Evolutionary conservation across 192 early-diverging fungal species (phyloP).

Genomic region (Thoreauomyces humboldtii): DNA sequence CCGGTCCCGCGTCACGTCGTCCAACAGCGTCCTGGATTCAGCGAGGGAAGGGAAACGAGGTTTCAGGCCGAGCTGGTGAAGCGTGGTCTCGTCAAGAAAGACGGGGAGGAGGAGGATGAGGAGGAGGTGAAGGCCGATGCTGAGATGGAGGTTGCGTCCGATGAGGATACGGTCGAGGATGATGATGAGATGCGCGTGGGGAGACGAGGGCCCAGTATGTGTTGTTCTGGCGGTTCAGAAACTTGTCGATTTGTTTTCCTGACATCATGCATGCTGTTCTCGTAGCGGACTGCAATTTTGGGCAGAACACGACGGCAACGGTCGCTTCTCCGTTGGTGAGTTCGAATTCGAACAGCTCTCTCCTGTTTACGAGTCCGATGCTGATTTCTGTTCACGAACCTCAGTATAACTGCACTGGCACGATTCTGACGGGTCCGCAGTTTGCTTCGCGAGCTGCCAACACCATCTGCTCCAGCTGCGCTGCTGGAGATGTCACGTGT

Average conservation of each 20-base stretch:
- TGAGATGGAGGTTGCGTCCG: too few species aligned
- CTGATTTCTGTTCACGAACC: not conserved
- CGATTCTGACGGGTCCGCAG: not conserved
- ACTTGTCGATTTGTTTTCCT: too few species aligned
- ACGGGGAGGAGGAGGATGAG: too few species aligned
- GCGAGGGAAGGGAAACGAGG: not conserved
- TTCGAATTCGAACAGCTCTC: not conserved
- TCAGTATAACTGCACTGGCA: constrained; percentile 2
- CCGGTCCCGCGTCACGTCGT: not conserved
- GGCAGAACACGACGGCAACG: not conserved
- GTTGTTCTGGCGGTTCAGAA: too few species aligned
- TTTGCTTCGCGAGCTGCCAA: not conserved
- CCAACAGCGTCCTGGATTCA: not conserved
- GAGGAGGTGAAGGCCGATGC: too few species aligned
- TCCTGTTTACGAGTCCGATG: not conserved
- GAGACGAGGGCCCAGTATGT: too few species aligned
- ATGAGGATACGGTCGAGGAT: too few species aligned
- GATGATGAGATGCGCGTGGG: too few species aligned
- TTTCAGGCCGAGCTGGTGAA: not conserved
- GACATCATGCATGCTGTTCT: too few species aligned
- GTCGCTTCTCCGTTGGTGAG: not conserved
- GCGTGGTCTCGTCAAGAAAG: not conserved
- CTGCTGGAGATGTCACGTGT: not conserved
- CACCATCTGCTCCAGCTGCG: not conserved
- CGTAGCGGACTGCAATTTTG: not conserved